A percentile compares a stretch with the other conserved stretches of the same genome.
These are phyloP conservation scores for Leucogyrophana mollusca DNA, from an alignment of 768 basidiomycete genomes.

Conservation along the genomic window DNA sequence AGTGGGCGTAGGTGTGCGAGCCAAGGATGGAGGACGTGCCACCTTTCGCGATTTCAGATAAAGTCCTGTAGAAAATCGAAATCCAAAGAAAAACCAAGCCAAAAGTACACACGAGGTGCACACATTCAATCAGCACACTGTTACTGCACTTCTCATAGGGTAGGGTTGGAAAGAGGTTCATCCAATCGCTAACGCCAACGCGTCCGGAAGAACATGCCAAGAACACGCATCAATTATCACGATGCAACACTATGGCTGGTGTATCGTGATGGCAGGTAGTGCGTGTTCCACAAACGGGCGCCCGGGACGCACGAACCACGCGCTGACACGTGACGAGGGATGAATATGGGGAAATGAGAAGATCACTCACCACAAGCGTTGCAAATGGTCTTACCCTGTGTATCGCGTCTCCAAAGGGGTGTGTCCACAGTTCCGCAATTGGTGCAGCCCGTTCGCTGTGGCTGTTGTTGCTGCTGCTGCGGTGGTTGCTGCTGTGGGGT, in stretches of 20 bases:
- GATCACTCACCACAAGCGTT: conserved; percentile 83
- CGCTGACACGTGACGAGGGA: conserved; percentile 39
- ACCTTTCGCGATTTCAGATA: conserved; percentile 83
- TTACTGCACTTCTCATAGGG: conserved; percentile 33
- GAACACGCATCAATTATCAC: conserved; percentile 28
- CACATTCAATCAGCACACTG: conserved; percentile 39
- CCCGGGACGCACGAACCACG: conserved; percentile 33
- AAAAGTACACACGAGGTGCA: conserved; percentile 34
- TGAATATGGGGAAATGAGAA: conserved; percentile 28
- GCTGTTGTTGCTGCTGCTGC: conserved; percentile 29
- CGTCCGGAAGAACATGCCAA: conserved; percentile 30
- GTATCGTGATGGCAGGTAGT: conserved; percentile 29
- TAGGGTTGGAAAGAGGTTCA: conserved; percentile 26
- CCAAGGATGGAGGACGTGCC: conserved; percentile 66
- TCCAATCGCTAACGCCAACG: conserved; percentile 34
- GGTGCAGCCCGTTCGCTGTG: conserved; percentile 50
- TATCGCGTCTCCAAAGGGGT: conserved; percentile 82
- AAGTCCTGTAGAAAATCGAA: conserved; percentile 53
- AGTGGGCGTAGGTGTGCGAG: conserved; percentile 35
- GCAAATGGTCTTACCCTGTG: conserved; percentile 81
- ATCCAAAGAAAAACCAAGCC: conserved; percentile 30
- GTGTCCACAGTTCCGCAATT: conserved; percentile 79
- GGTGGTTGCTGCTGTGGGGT: conserved; percentile 15
- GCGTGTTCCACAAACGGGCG: conserved; percentile 25
- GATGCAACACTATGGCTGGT: conserved; percentile 28